phyloP scores from a whole-genome alignment of 768 basidiomycete species.

The Hygrophoropsis aurantiaca region DNA sequence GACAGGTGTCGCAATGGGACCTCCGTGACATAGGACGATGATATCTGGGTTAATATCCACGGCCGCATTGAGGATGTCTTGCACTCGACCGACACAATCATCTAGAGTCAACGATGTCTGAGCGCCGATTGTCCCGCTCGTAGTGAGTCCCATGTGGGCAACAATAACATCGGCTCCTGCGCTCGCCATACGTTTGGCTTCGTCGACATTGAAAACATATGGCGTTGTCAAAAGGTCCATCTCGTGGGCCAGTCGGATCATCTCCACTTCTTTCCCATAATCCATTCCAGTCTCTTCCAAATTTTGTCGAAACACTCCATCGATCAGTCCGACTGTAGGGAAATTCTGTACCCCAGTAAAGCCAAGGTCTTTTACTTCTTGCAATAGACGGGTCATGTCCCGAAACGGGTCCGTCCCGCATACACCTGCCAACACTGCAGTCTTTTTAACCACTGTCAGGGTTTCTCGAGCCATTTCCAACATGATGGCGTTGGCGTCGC shows the following conservation, averaged over 20 bases:
- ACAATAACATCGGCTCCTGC: constrained; percentile 26
- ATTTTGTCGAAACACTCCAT: constrained; percentile 27
- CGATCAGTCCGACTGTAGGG: constrained; percentile 27
- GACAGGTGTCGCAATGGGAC: constrained; percentile 22
- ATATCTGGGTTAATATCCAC: constrained; percentile 14
- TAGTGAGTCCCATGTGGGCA: constrained; percentile 30
- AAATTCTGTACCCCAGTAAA: constrained; percentile 28
- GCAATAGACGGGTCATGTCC: constrained; percentile 21
- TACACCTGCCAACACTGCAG: constrained; percentile 25
- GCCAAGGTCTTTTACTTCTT: constrained; percentile 23
- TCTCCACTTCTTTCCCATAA: constrained; percentile 30
- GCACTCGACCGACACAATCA: constrained; percentile 19
- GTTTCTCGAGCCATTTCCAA: constrained; percentile 27
- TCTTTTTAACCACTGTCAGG: constrained; percentile 26
- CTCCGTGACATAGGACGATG: constrained; percentile 22
- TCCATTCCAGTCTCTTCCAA: constrained; percentile 30
- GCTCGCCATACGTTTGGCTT: constrained; percentile 21
- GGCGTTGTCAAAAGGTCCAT: constrained; percentile 25
- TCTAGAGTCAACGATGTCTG: constrained; percentile 21
- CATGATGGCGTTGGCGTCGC: constrained; percentile 27
- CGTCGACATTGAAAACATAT: constrained; percentile 26
- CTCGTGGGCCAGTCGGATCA: constrained; percentile 23
- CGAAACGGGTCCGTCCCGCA: constrained; percentile 30
- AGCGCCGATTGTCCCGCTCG: constrained; percentile 23
- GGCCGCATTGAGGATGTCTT: constrained; percentile 17